Evolutionary conservation across 208 protist species (phyloP).

Genomic region (Trichomonas vaginalis): DNA sequence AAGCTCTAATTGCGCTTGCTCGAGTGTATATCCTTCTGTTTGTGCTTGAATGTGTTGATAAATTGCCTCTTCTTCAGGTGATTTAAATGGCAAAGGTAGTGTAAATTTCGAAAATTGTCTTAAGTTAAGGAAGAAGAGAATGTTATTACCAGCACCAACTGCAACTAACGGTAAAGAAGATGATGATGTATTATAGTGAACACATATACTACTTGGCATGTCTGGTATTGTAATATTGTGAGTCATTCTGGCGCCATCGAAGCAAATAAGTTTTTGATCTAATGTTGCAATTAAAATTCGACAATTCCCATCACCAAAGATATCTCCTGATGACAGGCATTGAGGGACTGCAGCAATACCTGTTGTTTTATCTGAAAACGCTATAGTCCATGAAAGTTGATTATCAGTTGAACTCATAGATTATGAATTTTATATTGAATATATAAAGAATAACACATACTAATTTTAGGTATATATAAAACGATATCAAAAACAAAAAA

Average conservation of each 20-base stretch:
- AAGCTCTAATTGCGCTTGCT: background rate
- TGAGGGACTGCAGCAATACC: background rate
- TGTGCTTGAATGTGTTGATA: background rate
- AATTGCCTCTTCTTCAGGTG: background rate
- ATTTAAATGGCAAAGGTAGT: background rate
- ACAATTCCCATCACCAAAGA: background rate
- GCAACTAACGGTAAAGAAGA: background rate
- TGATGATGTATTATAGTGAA: background rate
- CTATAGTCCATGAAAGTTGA: background rate
- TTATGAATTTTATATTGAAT: too few relatives aligned
- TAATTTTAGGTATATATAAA: too few relatives aligned
- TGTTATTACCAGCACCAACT: background rate
- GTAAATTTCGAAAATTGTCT: background rate
- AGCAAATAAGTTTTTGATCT: slow-evolving; percentile 9
- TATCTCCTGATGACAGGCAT: background rate
- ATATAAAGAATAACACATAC: too few relatives aligned
- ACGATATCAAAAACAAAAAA: too few relatives aligned
- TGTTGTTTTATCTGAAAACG: slow-evolving; percentile 13
- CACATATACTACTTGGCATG: background rate
- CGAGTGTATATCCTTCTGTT: background rate
- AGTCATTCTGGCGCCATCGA: background rate
- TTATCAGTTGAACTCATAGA: too few relatives aligned
- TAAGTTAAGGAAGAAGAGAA: slow-evolving; percentile 10
- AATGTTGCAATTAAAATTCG: background rate
- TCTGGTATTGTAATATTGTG: slow-evolving; percentile 9